Conservation (phyloP, 2,329 filamentous ascomycete genomes). For the Trichoderma oligosporum region DNA sequence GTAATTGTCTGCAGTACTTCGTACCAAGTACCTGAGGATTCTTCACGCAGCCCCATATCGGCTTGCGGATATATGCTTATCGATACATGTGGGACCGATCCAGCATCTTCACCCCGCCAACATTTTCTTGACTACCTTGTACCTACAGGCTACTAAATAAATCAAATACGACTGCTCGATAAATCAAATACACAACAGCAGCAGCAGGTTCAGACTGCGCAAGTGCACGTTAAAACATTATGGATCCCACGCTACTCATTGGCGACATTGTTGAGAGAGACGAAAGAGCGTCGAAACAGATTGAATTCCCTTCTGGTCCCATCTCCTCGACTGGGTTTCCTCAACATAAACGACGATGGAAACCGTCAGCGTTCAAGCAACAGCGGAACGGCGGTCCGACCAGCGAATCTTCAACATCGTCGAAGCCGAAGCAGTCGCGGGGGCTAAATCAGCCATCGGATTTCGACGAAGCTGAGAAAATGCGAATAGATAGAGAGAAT, state of each 20-base stretch:
- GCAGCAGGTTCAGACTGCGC: not conserved
- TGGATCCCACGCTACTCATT: conserved; percentile 55
- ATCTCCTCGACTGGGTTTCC: conserved; percentile 69
- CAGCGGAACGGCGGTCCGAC: conserved; percentile 29
- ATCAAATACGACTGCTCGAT: no score
- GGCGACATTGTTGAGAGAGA: conserved; percentile 78
- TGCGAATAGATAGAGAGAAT: conserved; percentile 80
- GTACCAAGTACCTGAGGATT: not conserved
- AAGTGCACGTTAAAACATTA: conserved; percentile 20
- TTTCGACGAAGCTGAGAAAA: conserved; percentile 56
- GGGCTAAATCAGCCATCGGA: conserved; percentile 16
- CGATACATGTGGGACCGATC: conserved; percentile 1
- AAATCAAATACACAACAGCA: not conserved
- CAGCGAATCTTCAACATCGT: conserved; percentile 5
- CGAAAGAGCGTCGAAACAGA: conserved; percentile 55
- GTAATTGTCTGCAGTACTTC: not conserved
- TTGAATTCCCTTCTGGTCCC: conserved; percentile 50
- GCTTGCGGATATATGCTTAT: conserved; percentile 4
- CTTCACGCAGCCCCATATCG: not conserved
- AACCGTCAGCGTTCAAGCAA: conserved; percentile 76
- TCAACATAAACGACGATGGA: conserved; percentile 74
- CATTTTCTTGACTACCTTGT: not conserved
- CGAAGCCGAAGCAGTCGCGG: not conserved
- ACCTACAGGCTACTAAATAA: no score
- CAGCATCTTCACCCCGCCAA: conserved; percentile 5